A percentile compares a stretch with the other conserved stretches of the same genome.
Evolutionary conservation across 169 alveolate genomes (phyloP).

Genomic region (Hepatocystis sp.): DNA sequence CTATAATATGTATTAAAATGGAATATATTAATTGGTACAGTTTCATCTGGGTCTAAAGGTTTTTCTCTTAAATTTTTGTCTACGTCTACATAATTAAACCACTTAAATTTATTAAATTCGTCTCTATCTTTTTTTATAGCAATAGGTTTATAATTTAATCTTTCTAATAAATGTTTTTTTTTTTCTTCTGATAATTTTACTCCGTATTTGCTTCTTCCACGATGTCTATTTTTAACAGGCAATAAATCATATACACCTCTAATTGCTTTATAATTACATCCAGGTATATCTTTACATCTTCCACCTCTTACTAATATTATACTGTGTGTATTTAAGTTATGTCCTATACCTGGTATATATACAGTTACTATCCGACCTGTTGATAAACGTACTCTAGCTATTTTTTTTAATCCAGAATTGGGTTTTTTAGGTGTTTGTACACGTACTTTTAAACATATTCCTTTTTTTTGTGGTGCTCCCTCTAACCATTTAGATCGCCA

Average conservation of each 20-base stretch:
- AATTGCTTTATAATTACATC: slow-evolving; percentile 89
- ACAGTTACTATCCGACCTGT: slow-evolving; percentile 88
- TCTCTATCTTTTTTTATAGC: slow-evolving; percentile 82
- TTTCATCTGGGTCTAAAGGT: slow-evolving; percentile 77
- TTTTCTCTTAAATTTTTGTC: slow-evolving; percentile 77
- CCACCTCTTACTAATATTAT: slow-evolving; percentile 90
- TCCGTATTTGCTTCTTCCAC: slow-evolving; percentile 86
- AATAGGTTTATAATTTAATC: slow-evolving; percentile 73
- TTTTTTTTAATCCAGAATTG: slow-evolving; percentile 89
- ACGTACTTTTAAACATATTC: slow-evolving; percentile 83
- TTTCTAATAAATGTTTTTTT: slow-evolving; percentile 76
- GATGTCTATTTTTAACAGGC: slow-evolving; percentile 88
- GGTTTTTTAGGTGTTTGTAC: slow-evolving; percentile 90
- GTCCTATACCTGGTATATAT: slow-evolving; percentile 91
- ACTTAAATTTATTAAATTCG: slow-evolving; percentile 74
- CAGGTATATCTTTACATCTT: slow-evolving; percentile 89
- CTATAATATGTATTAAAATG: slow-evolving; percentile 82
- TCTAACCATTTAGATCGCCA: slow-evolving; percentile 89
- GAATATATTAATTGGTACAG: slow-evolving; percentile 82
- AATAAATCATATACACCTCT: slow-evolving; percentile 88
- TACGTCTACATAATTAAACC: slow-evolving; percentile 78
- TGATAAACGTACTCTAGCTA: slow-evolving; percentile 88
- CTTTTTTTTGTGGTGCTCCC: slow-evolving; percentile 88
- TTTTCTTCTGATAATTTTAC: slow-evolving; percentile 74
- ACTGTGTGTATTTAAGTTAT: slow-evolving; percentile 87